Conservation (phyloP, 345 rosid genomes). For the Nasturtium officinale region DNA sequence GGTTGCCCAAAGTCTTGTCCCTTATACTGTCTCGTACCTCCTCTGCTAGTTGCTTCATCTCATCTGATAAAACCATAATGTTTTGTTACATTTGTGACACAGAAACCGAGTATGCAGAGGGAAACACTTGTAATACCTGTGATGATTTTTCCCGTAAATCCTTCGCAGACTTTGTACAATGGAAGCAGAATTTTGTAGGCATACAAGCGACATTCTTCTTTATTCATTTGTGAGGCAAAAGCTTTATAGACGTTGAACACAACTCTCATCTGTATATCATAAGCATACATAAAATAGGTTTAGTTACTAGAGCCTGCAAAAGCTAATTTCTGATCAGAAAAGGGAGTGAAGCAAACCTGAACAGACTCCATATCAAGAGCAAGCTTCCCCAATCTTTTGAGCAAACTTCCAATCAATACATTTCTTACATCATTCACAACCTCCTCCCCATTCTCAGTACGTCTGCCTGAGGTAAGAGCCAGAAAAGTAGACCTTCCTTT, state of each 20-base stretch:
- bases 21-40: constrained; percentile 64
- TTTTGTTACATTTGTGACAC: constrained; percentile 17
- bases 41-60: constrained; percentile 69
- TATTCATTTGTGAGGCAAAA: constrained; percentile 49
- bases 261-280: constrained; percentile 63
- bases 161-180: constrained; percentile 87
- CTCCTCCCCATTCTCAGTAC: constrained; percentile 20
- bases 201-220: constrained; percentile 52
- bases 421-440: constrained; percentile 45
- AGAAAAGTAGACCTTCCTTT: constrained; percentile 62
- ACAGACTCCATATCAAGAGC: constrained; percentile 71
- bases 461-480: constrained; percentile 51
- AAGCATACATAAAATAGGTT: constrained; percentile 34
- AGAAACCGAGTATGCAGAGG: not conserved
- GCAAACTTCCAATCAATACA: constrained; percentile 56
- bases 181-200: constrained; percentile 69
- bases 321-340: constrained; percentile 20
- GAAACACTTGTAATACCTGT: constrained; percentile 51
- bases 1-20: constrained; percentile 53
- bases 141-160: constrained; percentile 72
- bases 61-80: constrained; percentile 50
- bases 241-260: constrained; percentile 60
- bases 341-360: constrained; percentile 60
- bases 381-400: constrained; percentile 74
- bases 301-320: constrained; percentile 5